phyloP scores from a whole-genome alignment of 2,329 filamentous ascomycete genomes.

The Metarhizium brunneum region DNA sequence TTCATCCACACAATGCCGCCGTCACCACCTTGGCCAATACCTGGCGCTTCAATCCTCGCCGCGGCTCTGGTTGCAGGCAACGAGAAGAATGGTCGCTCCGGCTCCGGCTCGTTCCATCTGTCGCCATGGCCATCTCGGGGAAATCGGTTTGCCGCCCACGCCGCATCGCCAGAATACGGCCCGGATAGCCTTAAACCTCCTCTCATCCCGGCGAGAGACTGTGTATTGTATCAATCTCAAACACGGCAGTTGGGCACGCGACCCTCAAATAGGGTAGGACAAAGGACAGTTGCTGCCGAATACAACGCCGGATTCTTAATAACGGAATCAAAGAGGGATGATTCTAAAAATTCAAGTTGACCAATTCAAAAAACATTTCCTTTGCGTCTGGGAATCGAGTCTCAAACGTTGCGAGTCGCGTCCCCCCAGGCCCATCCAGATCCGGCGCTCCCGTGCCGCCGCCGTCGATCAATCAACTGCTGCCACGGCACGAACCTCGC shows the following conservation, averaged over 20 bases:
- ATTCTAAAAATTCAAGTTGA: too few species aligned
- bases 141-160: background rate
- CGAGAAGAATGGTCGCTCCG: too few species aligned
- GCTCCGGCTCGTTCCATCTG: background rate
- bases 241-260: slow-evolving; percentile 2
- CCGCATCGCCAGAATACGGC: background rate
- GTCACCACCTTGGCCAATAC: too few species aligned
- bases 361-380: too few species aligned
- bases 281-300: too few species aligned
- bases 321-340: too few species aligned
- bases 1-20: slow-evolving; percentile 1
- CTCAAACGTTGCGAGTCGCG: background rate
- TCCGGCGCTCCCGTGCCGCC: background rate
- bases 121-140: background rate
- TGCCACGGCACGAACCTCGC: too few species aligned
- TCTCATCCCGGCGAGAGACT: background rate
- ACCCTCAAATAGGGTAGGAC: background rate
- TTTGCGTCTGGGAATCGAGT: background rate
- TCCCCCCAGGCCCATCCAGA: background rate
- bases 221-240: slow-evolving; percentile 1
- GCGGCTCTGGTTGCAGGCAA: too few species aligned
- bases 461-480: background rate
- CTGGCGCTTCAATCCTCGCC: too few species aligned
- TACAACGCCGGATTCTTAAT: too few species aligned
- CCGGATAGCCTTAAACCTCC: background rate